Evolutionary conservation across 2,329 filamentous ascomycete species (phyloP).

Genomic region (Diaporthe velutina): DNA sequence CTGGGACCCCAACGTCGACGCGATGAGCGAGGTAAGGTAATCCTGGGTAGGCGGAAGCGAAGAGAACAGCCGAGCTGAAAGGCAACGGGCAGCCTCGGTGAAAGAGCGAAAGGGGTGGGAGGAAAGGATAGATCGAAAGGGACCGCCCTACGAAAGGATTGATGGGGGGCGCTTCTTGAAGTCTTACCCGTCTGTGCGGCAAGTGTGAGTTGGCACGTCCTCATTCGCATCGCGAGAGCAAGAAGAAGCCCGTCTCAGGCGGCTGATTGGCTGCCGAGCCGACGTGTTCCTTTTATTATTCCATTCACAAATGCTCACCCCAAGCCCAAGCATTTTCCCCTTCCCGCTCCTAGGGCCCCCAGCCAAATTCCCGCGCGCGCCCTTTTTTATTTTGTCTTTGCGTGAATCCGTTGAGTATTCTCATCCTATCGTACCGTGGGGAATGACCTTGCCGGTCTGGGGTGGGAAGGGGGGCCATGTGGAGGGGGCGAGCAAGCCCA

Average conservation of each 20-base stretch:
- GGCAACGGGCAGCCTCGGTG: neutral
- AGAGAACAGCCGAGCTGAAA: neutral
- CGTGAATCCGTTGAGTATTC: neutral
- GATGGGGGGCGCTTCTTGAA: constrained; percentile 32
- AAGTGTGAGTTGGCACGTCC: constrained; percentile 33
- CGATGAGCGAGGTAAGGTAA: neutral
- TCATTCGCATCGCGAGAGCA: constrained; percentile 35
- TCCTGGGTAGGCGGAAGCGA: neutral
- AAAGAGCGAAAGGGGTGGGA: neutral
- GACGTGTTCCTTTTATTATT: constrained; percentile 22
- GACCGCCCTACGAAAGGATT: neutral
- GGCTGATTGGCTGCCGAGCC: constrained; percentile 35
- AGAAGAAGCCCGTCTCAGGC: constrained; percentile 32
- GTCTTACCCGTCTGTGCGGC: constrained; percentile 35
- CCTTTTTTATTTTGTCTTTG: neutral
- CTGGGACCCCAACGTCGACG: constrained; percentile 9
- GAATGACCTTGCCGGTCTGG: constrained; percentile 16
- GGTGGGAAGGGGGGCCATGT: neutral
- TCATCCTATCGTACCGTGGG: constrained; percentile 20
- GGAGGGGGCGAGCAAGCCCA: constrained; percentile 9
- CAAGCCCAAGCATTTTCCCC: neutral
- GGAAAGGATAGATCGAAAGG: neutral
- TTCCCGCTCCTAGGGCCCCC: neutral
- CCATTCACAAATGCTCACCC: neutral
- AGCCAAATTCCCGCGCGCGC: neutral